Evolutionary conservation across 805 yeast genomes (phyloP).

Genomic region (Candida sonorensis): DNA sequence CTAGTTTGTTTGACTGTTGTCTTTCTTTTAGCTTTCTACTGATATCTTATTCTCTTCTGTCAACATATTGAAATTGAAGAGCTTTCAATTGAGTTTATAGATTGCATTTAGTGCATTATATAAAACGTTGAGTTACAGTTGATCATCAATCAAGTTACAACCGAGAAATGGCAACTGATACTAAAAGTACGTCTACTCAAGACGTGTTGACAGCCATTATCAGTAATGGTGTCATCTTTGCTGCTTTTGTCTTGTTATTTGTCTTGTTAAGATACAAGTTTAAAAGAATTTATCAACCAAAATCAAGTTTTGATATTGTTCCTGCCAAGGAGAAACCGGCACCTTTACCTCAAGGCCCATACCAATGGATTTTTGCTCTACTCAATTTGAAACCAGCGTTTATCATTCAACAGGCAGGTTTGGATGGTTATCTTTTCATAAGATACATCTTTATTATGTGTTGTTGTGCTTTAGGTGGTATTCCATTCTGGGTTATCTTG

Average conservation of each 20-base stretch:
- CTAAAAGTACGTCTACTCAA: conserved; percentile 52
- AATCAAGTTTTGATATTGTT: conserved; percentile 54
- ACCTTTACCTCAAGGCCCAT: conserved; percentile 62
- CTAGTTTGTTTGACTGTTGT: no score
- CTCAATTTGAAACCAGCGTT: conserved; percentile 64
- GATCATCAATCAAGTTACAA: no score
- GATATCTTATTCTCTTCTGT: no score
- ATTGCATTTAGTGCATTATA: no score
- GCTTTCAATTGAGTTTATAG: no score
- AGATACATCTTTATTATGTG: conserved; percentile 63
- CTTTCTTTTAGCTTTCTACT: no score
- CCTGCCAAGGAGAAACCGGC: conserved; percentile 60
- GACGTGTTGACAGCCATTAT: conserved; percentile 68
- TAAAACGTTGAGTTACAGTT: no score
- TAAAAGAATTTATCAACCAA: conserved; percentile 78
- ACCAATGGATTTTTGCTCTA: conserved; percentile 64
- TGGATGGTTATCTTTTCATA: conserved; percentile 90
- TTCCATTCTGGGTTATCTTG: conserved; percentile 56
- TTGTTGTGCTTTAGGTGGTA: conserved; percentile 46
- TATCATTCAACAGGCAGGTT: conserved; percentile 77
- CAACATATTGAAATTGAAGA: no score
- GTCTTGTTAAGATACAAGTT: conserved; percentile 58
- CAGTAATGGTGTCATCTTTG: conserved; percentile 61
- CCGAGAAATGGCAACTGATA: conserved; percentile 22
- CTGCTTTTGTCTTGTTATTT: conserved; percentile 54